Evolutionary conservation across 495 filamentous ascomycete species (phyloP), one percentile per base, ranked within the genome.

Genomic region (Aeminium ludgeri): DNA sequence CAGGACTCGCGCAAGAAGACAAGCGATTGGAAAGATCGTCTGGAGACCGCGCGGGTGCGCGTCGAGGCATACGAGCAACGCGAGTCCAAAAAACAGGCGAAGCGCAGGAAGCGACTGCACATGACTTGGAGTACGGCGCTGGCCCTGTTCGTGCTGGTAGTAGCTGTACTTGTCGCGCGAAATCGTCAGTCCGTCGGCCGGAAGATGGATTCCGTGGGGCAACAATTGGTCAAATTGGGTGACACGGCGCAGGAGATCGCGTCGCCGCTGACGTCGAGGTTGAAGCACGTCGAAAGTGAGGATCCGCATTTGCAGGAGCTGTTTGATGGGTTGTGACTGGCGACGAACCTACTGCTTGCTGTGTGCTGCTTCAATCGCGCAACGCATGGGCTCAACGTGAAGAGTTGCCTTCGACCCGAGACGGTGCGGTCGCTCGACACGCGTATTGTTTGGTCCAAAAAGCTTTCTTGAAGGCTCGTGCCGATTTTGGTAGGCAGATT

Each of bases 11-110:
- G 73, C 36, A 65, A 65, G 36, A 76, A 66, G 49, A 78, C 85
- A 20, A 62, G 72, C 30, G 56, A 57, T n/a, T 65, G 92, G 30
- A 72, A 72, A 42, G 65, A 64, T 43, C 66, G 82, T 41, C 70
- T 92, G 5, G 74, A 78, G 40, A 59, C 61, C 1, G 79, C 82
- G 25, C 61, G 72, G 31, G 52, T 64, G 36, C 67, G 73, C 40
- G 77, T 87, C 31, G 76, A 81, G 51, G 61, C 62, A 38, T 83
- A 79, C 72, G 82, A 82, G 57, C 67, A 66, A 36, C 67, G 70
- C 25, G 82, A 89, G 50, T 58, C 54, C 29, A 78, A 82, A 52
- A 84, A 74, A 76, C 75, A 82, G 62, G 73, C 73, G 43, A 70
- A 65, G 41, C 76, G 75, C 1, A 68, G 72, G 48, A 40, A 30